Percentiles rank a stretch among this genome's conserved stretches.
These are phyloP conservation scores for Penstemon newberryi DNA, from an alignment of 257 asterid species.

Conservation along the genomic window DNA sequence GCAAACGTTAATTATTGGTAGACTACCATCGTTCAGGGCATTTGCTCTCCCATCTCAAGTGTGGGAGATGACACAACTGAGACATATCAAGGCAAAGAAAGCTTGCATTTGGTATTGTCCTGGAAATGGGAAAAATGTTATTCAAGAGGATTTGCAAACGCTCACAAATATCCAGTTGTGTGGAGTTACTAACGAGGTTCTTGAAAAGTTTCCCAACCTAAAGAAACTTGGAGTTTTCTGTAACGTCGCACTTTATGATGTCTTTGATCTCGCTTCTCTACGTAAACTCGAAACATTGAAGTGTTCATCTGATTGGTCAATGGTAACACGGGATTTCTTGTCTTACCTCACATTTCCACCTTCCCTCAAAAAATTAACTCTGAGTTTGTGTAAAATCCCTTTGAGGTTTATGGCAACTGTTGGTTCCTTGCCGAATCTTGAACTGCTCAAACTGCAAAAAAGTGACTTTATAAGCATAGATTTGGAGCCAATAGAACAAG, in stretches of 20 bases:
- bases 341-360: not conserved
- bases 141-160: too few species aligned
- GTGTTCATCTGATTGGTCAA: not conserved
- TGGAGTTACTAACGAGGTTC: too few species aligned
- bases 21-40: too few species aligned
- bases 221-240: not conserved
- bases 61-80: too few species aligned
- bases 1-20: too few species aligned
- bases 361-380: slow-evolving; percentile 6
- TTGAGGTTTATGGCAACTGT: not conserved
- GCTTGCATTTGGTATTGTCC: too few species aligned
- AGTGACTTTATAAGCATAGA: not conserved
- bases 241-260: not conserved
- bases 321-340: not conserved
- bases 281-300: not conserved
- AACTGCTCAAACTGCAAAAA: not conserved
- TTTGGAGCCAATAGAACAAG: too few species aligned
- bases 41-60: too few species aligned
- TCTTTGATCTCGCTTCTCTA: not conserved
- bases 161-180: too few species aligned
- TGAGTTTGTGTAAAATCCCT: not conserved
- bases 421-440: slow-evolving; percentile 3
- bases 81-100: too few species aligned
- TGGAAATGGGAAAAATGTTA: too few species aligned
- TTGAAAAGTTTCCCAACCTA: not conserved